Evolutionary conservation across 768 basidiomycete species (phyloP).

Genomic region (Pleurotus ostreatus): DNA sequence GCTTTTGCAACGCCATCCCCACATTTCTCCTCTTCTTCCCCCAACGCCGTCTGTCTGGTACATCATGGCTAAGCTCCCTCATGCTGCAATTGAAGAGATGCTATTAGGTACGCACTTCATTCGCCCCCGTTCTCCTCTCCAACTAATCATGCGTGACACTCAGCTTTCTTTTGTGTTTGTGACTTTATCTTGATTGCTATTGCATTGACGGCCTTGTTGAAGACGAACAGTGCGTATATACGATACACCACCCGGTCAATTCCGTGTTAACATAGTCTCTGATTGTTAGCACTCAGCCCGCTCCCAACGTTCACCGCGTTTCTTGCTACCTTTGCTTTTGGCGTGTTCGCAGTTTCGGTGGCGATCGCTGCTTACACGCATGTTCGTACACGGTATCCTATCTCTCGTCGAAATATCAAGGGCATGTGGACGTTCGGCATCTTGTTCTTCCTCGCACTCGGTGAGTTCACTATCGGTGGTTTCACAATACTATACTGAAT

Average conservation of each 20-base stretch:
- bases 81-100: constrained; percentile 5
- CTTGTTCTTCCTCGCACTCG: neutral
- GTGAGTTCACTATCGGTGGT: neutral
- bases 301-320: constrained; percentile 3
- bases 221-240: neutral
- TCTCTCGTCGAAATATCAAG: neutral
- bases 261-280: neutral
- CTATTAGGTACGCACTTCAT: neutral
- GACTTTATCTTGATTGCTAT: constrained; percentile 1
- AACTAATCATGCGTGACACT: neutral
- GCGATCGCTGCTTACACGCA: neutral
- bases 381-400: constrained; percentile 1
- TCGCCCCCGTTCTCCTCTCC: neutral
- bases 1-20: too few relatives aligned
- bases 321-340: constrained; percentile 6
- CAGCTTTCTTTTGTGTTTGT: constrained; percentile 5
- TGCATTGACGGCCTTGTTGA: constrained; percentile 1
- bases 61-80: constrained; percentile 2
- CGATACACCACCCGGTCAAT: neutral
- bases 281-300: neutral
- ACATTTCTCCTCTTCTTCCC: too few relatives aligned
- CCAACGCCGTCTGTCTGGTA: neutral
- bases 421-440: constrained; percentile 1
- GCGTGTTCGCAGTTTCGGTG: constrained; percentile 1
- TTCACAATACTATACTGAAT: neutral